Evolutionary conservation across 2,329 filamentous ascomycete genomes (phyloP), one percentile per base, ranked within the genome.

Genomic region (Triangularia verruculosa): DNA sequence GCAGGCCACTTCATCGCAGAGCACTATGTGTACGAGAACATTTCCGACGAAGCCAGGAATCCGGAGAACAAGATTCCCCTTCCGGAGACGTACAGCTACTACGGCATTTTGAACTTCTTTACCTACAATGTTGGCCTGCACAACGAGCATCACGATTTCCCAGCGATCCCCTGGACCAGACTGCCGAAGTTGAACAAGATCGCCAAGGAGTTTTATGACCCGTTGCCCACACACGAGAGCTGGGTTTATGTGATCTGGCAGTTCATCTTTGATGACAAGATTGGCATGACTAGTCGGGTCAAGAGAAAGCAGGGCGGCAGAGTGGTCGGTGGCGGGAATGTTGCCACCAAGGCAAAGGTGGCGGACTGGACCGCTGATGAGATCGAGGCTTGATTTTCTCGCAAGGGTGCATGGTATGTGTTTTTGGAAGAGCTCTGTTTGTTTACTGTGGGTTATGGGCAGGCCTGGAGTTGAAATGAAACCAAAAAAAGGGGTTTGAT

Each of bases 61-160:
- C 85, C 88, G 1, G 78, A 82, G 24, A 89, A 88, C 70, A 77
- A 80, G 47, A 79, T 90, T 51, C 83, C 88, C 15, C 84, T 96
- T 4, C 93, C 95, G 2, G 95, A 99, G 82, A 99, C 95, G 1
- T 99, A 92, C 80, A 94, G 90, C 56, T 99, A 99, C 84, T 99
- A 99, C 75, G 95, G 95, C 0, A 86, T 90, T 0, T 84, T 98
- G 68, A 99, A 99, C 79, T 78, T 93, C 72, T 79, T 99, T 57
- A 97, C 93, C 0, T 99, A 98, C 83, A 99, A 99, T 72, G 95
- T 99, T 54, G 95, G 95, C 60, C 81, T 97, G 73, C 95, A 99
- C 82, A 99, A 99, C 75, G 95, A 99, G 82, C 95, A 99, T 78
- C 95, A 99, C 77, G 95, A 99, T 77, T 99, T 99, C 79, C 95